Conservation (phyloP, 202 grass and related monocot genomes). For the Alloteropsis angusta region DNA sequence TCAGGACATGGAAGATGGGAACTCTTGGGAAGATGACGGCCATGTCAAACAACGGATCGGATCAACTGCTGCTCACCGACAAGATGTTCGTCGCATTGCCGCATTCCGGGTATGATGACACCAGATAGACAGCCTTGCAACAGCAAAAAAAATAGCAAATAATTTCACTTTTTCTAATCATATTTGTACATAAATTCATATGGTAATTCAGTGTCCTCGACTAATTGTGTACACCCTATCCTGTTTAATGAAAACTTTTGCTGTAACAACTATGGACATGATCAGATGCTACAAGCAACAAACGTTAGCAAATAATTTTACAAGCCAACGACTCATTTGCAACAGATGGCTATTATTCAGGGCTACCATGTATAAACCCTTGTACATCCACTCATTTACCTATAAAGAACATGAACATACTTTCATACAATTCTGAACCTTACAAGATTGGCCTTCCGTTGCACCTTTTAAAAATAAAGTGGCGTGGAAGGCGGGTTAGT, state of each 20-base stretch:
- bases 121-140: background rate
- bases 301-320: conserved; percentile 22
- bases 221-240: background rate
- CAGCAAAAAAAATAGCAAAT: background rate
- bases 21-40: background rate
- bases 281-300: conserved; percentile 21
- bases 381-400: conserved; percentile 21
- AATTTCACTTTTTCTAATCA: background rate
- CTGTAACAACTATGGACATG: background rate
- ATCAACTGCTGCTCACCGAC: background rate
- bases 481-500: conserved; percentile 30
- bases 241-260: conserved; percentile 1
- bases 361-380: conserved; percentile 43
- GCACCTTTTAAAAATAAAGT: conserved; percentile 33
- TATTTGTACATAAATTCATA: conserved; percentile 6
- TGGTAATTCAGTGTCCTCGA: background rate
- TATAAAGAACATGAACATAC: conserved; percentile 10
- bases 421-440: conserved; percentile 15
- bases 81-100: conserved; percentile 11
- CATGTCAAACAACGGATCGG: background rate
- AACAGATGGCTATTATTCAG: conserved; percentile 16
- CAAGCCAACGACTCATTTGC: conserved; percentile 5
- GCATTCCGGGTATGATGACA: background rate
- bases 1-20: background rate
- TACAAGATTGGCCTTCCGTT: conserved; percentile 26